A percentile compares a stretch with the other conserved stretches of the same genome.
Evolutionary conservation across 106 monocot species (phyloP).

Genomic region (Narthecium ossifragum): DNA sequence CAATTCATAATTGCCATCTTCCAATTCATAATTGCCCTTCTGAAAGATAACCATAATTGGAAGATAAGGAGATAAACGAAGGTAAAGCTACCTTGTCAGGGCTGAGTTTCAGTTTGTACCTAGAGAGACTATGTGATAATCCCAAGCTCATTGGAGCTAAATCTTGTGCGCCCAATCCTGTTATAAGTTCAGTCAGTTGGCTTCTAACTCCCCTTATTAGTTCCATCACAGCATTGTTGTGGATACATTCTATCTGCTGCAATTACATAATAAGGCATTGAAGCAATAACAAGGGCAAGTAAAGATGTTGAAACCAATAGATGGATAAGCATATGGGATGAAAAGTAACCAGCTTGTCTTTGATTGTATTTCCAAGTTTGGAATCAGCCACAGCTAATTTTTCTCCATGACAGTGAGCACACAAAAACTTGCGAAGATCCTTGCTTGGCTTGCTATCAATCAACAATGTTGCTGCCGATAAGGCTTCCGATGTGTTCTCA

Average conservation of each 20-base stretch:
- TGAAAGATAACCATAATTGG: too few species aligned
- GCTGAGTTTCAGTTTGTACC: constrained; percentile 97
- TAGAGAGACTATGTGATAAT: constrained; percentile 87
- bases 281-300: background rate
- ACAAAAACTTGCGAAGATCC: constrained; percentile 78
- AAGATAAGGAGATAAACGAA: too few species aligned
- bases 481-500: constrained; percentile 85
- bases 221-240: constrained; percentile 91
- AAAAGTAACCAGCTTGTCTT: constrained; percentile 3
- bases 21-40: too few species aligned
- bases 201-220: constrained; percentile 93
- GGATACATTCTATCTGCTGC: constrained; percentile 92
- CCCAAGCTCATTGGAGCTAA: constrained; percentile 97
- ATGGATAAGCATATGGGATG: too few species aligned
- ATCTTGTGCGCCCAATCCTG: constrained; percentile 83
- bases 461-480: constrained; percentile 64
- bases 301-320: background rate
- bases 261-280: background rate
- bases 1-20: too few species aligned
- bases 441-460: constrained; percentile 96
- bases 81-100: constrained; percentile 99
- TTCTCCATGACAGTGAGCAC: constrained; percentile 71
- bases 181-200: constrained; percentile 84
- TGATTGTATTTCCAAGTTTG: constrained; percentile 89
- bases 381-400: constrained; percentile 93